These are phyloP conservation scores for Cyphellophora attinorum DNA, from an alignment of 2,329 filamentous ascomycete species.

Conservation along the genomic window DNA sequence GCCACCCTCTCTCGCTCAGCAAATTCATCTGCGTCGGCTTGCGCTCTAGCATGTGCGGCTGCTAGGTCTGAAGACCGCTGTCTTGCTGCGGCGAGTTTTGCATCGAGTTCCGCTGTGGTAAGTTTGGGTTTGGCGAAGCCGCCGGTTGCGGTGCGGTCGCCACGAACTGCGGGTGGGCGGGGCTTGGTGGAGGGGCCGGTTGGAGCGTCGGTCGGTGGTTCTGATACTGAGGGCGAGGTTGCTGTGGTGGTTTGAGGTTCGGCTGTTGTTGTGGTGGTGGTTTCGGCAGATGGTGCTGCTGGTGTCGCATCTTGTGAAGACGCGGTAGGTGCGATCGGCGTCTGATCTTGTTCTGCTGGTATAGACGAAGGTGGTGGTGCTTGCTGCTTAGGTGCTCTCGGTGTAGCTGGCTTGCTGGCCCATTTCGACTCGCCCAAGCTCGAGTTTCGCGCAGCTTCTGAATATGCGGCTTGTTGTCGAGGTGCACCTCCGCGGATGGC, in stretches of 20 bases:
- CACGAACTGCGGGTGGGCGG: conserved; percentile 37
- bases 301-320: conserved; percentile 4
- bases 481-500: background rate
- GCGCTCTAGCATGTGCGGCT: conserved; percentile 54
- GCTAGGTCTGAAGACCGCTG: conserved; percentile 51
- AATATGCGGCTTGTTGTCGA: background rate
- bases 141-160: conserved; percentile 45
- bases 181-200: conserved; percentile 10
- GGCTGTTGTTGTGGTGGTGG: conserved; percentile 2
- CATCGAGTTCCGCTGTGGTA: conserved; percentile 54
- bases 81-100: conserved; percentile 51
- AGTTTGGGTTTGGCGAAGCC: conserved; percentile 49
- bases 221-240: conserved; percentile 1
- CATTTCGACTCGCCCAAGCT: conserved; percentile 18
- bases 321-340: conserved; percentile 3
- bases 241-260: conserved; percentile 14
- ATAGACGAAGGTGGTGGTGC: no score
- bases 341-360: conserved; percentile 2
- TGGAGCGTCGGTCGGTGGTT: conserved; percentile 4
- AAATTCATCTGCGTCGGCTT: conserved; percentile 58
- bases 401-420: conserved; percentile 7
- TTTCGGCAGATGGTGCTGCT: conserved; percentile 4
- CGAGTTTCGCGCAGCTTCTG: conserved; percentile 7
- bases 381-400: background rate
- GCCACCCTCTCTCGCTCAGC: conserved; percentile 53